phyloP scores from a whole-genome alignment of 257 asterid species.

The Rehmannia glutinosa region DNA sequence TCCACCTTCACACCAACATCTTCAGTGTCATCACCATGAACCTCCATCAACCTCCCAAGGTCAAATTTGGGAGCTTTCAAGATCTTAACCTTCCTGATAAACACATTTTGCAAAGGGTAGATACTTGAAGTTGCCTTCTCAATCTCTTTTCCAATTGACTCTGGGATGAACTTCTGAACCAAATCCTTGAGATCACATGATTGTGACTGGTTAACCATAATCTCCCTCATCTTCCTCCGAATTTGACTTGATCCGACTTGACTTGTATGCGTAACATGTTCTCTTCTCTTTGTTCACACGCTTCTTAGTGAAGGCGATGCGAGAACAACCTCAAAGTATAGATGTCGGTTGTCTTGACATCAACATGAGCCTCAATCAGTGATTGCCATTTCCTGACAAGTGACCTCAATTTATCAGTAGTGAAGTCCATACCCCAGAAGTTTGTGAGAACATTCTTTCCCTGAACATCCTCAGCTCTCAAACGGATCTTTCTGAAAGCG shows the following conservation, averaged over 20 bases:
- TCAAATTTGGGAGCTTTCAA: conserved; percentile 51
- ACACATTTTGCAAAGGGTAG: conserved; percentile 6
- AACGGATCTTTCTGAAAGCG: conserved; percentile 60
- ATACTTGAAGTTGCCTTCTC: not conserved
- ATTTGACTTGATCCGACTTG: conserved; percentile 55
- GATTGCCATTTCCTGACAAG: conserved; percentile 47
- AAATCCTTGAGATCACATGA: conserved; percentile 42
- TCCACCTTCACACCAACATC: not conserved
- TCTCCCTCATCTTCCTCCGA: conserved; percentile 44
- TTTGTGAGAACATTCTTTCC: conserved; percentile 13
- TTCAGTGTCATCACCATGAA: not conserved
- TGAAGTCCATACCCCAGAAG: conserved; percentile 44
- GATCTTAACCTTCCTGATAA: conserved; percentile 46
- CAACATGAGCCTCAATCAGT: conserved; percentile 28
- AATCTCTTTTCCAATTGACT: not conserved
- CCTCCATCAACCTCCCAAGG: conserved; percentile 49
- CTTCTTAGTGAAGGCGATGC: conserved; percentile 53
- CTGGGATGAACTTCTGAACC: conserved; percentile 36
- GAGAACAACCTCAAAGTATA: conserved; percentile 48
- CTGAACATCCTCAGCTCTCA: conserved; percentile 67
- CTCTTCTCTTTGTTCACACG: conserved; percentile 52
- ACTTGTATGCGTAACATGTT: conserved; percentile 49
- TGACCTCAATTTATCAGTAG: conserved; percentile 49
- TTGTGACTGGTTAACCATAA: conserved; percentile 47
- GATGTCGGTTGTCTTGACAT: conserved; percentile 49